Evolutionary conservation across 148 eudicot species (phyloP).

Genomic region (Rhododendron kiyosumense): DNA sequence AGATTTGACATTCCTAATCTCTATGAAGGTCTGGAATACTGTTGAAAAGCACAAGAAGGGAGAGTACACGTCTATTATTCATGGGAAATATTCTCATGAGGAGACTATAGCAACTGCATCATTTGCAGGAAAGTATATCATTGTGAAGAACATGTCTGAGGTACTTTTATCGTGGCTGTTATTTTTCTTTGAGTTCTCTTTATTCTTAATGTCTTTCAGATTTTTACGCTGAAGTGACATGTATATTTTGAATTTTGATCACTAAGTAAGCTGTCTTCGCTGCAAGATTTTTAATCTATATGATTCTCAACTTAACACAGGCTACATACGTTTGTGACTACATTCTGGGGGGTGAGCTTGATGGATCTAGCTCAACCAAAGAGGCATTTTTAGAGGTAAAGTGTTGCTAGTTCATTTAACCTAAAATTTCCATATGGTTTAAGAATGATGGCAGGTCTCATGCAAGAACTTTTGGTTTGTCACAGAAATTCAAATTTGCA

Average conservation of each 20-base stretch:
- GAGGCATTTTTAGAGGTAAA: conserved; percentile 85
- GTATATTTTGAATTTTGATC: not conserved
- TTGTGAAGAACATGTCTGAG: conserved; percentile 91
- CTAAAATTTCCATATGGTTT: not conserved
- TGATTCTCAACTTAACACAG: conserved; percentile 30
- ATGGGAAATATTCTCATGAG: conserved; percentile 92
- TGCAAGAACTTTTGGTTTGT: conserved; percentile 3
- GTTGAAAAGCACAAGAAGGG: conserved; percentile 98
- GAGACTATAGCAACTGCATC: conserved; percentile 97
- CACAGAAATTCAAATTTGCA: conserved; percentile 89
- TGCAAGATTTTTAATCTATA: not conserved
- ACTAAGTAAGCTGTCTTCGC: not conserved
- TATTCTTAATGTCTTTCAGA: not conserved
- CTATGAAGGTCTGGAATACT: conserved; percentile 72
- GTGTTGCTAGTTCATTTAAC: not conserved
- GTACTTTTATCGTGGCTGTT: conserved; percentile 28
- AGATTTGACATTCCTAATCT: conserved; percentile 1
- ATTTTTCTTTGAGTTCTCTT: not conserved
- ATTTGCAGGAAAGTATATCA: conserved; percentile 77
- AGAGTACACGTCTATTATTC: conserved; percentile 91
- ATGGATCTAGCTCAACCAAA: conserved; percentile 96
- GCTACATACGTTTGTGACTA: conserved; percentile 90
- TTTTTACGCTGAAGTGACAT: not conserved
- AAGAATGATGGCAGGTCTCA: not conserved
- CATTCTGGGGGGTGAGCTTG: conserved; percentile 88